Evolutionary conservation across 73 alveolate genomes (phyloP).

Genomic region (Stentor coeruleus): DNA sequence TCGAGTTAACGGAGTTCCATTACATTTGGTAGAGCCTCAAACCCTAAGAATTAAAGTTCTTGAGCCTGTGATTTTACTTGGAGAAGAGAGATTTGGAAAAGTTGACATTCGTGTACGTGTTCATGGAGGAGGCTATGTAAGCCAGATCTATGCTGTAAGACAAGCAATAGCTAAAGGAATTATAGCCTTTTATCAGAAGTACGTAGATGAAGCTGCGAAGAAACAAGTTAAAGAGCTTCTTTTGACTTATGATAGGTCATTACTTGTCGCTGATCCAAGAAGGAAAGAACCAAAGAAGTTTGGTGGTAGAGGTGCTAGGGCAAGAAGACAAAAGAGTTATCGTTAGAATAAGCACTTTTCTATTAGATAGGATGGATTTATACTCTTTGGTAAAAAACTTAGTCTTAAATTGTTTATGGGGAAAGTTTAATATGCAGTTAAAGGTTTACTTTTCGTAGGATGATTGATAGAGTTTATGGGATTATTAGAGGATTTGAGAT

Average conservation of each 20-base stretch:
- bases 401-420: too few species aligned
- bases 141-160: conserved; percentile 85
- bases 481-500: too few species aligned
- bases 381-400: neutral
- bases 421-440: too few species aligned
- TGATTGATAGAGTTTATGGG: too few species aligned
- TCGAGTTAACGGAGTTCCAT: conserved; percentile 80
- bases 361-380: neutral
- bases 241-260: conserved; percentile 77
- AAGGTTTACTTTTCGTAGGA: too few species aligned
- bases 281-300: conserved; percentile 88
- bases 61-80: conserved; percentile 85
- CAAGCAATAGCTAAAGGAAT: conserved; percentile 87
- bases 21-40: conserved; percentile 81
- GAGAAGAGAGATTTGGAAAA: conserved; percentile 70
- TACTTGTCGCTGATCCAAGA: conserved; percentile 85
- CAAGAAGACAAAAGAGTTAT: conserved; percentile 83
- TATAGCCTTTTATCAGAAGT: conserved; percentile 77
- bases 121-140: conserved; percentile 83
- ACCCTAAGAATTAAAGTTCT: conserved; percentile 66
- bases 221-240: conserved; percentile 72
- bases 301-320: conserved; percentile 96
- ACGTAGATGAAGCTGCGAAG: conserved; percentile 78
- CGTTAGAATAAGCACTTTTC: conserved; percentile 38
- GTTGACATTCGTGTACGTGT: conserved; percentile 80